Evolutionary conservation across 2,329 filamentous ascomycete genomes (phyloP), one percentile per base, ranked within the genome.

Genomic region (Ceratocystis harringtonii): DNA sequence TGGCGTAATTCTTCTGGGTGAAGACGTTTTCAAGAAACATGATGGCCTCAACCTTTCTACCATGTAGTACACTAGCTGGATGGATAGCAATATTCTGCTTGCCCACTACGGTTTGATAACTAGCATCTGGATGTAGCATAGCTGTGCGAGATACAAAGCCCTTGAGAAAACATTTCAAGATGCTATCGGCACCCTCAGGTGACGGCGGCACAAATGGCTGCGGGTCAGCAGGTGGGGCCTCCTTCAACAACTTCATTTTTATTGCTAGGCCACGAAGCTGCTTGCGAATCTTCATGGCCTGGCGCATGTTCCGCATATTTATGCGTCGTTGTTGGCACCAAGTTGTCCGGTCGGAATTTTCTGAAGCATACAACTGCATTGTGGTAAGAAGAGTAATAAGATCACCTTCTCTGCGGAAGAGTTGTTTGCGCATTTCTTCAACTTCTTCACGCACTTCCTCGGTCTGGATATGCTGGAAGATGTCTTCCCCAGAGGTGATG

Each of bases 21-120:
- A 81, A 87, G 0, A 87, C 83, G 69, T 87, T 81, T 69, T 87
- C 84, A 8, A 87, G 72, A 68, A 86, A 87, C 83, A 87, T 84
- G 71, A 87, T 85, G 3, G 83, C 84, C 73, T 86, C 84, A 70
- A 78, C 80, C 73, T 85, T 86, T 70, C 80, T 78, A 0, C 84
- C 83, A 68, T 85, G 82, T 61, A 87, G 69, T 0, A 84, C 81
- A 69, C 84, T 87, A 0, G 82, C 79, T 0, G 84, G 84, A 69
- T 87, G 84, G 19, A 87, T 81, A 0, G 81, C 78, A 8, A 87
- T 82, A 1, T 79, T 75, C 62, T 86, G 82, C 70, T 84, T 84
- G 22, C 82, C 84, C 36, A 81, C 77, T 0, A 80, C 76, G 0
- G 84, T 86, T 5, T 81, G 77, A 66, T 85, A 88, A 70, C 79